Evolutionary conservation across 495 filamentous ascomycete species (phyloP).

Genomic region (Friedmanniomyces endolithicus): DNA sequence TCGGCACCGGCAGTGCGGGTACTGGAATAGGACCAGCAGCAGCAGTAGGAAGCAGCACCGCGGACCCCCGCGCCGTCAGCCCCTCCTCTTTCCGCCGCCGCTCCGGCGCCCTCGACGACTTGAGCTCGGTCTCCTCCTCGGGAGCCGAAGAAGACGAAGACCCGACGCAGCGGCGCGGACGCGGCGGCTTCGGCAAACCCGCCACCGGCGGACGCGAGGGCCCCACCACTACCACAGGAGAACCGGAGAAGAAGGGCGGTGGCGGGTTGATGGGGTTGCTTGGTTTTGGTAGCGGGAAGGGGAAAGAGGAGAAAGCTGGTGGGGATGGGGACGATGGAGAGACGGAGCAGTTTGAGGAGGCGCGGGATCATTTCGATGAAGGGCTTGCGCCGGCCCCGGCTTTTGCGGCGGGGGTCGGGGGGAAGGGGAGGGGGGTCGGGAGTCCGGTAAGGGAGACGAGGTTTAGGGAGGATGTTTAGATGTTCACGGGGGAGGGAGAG

Average conservation of each 20-base stretch:
- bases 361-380: conserved; percentile 24
- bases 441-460: conserved; percentile 21
- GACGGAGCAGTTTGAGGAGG: conserved; percentile 22
- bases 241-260: too few species aligned
- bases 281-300: conserved; percentile 1
- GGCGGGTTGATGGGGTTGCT: too few species aligned
- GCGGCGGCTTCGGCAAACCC: conserved; percentile 1
- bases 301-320: background rate
- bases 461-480: conserved; percentile 22
- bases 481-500: too few species aligned
- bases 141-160: conserved; percentile 17
- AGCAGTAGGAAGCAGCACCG: background rate
- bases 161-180: conserved; percentile 3
- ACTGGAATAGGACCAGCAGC: background rate
- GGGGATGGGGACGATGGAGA: conserved; percentile 10
- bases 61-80: background rate
- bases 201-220: too few species aligned
- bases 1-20: background rate
- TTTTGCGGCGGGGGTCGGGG: too few species aligned
- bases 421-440: conserved; percentile 13
- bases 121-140: conserved; percentile 9
- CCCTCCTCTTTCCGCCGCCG: conserved; percentile 14
- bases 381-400: conserved; percentile 18
- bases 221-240: too few species aligned
- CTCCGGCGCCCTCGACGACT: background rate